A percentile compares a stretch with the other conserved stretches of the same genome.
phyloP scores from a whole-genome alignment of 1,284 basidiomycete species.

The Ceratobasidium sp. region DNA sequence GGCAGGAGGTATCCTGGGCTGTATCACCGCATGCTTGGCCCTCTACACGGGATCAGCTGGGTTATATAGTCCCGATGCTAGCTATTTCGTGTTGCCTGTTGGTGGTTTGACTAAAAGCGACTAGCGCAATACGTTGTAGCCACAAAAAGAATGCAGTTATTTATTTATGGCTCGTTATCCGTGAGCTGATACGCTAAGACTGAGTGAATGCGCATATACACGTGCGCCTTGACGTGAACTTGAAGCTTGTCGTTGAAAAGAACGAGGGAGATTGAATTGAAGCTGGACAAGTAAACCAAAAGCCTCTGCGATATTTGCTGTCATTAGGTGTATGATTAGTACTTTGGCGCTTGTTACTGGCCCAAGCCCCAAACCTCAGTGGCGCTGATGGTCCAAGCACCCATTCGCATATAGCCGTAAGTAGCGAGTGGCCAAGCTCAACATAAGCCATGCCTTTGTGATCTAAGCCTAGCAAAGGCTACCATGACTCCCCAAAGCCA shows the following conservation, averaged over 20 bases:
- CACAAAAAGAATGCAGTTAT: too few species aligned
- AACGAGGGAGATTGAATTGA: too few species aligned
- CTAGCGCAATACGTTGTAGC: too few species aligned
- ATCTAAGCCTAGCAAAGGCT: too few species aligned
- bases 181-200: too few species aligned
- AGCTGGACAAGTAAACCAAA: too few species aligned
- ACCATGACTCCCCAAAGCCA: not conserved
- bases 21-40: constrained; percentile 75
- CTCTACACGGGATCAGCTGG: constrained; percentile 78
- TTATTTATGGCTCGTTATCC: too few species aligned
- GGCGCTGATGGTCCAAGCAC: not conserved
- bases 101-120: constrained; percentile 6
- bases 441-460: not conserved
- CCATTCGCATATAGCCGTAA: not conserved
- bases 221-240: too few species aligned
- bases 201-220: too few species aligned
- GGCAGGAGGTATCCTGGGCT: constrained; percentile 82
- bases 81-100: constrained; percentile 47
- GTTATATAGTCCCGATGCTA: constrained; percentile 66
- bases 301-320: too few species aligned
- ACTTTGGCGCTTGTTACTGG: not conserved
- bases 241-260: too few species aligned
- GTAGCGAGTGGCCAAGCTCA: not conserved
- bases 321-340: not conserved
- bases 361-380: not conserved